Percentiles rank a stretch among this genome's conserved stretches.
Evolutionary conservation across 75 land plant genomes (phyloP).

Genomic region (Cryptomeria japonica): DNA sequence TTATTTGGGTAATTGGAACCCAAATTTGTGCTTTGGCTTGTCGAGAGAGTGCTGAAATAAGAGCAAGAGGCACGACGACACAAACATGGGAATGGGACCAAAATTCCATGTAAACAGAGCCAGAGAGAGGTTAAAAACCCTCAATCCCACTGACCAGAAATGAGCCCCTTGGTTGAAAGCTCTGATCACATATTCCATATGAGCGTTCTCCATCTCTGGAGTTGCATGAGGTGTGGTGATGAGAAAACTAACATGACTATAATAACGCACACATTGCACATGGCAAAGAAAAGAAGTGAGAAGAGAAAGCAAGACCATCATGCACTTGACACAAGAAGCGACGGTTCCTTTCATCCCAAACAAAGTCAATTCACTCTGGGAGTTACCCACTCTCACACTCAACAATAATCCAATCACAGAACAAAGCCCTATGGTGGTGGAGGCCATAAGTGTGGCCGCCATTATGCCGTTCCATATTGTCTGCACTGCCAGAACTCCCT

Average conservation of each 20-base stretch:
- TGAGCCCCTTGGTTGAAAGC: background rate
- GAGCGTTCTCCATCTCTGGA: background rate
- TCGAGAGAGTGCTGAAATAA: background rate
- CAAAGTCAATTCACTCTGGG: background rate
- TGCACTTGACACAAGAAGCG: constrained; percentile 20
- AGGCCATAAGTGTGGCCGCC: constrained; percentile 48
- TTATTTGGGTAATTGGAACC: background rate
- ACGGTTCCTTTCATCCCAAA: constrained; percentile 7
- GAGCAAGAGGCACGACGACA: background rate
- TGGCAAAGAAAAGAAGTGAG: constrained; percentile 31
- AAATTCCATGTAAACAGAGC: background rate
- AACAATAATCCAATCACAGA: constrained; percentile 20
- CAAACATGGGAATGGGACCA: background rate
- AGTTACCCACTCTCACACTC: constrained; percentile 5
- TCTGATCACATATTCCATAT: background rate
- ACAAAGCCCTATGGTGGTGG: constrained; percentile 34
- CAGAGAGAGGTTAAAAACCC: background rate
- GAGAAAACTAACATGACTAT: constrained; percentile 40
- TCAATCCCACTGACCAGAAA: background rate
- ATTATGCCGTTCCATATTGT: constrained; percentile 40
- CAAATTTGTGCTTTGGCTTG: background rate
- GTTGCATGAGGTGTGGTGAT: constrained; percentile 6
- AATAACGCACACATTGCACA: constrained; percentile 35
- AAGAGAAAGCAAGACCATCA: constrained; percentile 26
- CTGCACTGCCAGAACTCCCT: constrained; percentile 41